Evolutionary conservation across 805 yeast genomes (phyloP).

Genomic region (Candida stauntonica): DNA sequence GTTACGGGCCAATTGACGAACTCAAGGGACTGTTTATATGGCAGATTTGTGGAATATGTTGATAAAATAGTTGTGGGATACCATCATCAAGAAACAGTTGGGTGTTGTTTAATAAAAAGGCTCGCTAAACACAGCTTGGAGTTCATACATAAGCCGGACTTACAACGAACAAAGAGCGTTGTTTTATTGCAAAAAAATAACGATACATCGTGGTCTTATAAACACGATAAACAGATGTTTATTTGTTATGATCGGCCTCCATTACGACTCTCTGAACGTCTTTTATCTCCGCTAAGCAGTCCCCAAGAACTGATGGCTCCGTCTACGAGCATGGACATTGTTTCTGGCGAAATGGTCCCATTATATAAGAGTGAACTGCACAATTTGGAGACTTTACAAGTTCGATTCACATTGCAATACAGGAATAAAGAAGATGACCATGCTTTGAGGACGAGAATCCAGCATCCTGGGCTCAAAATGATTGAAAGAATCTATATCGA

Average conservation of each 20-base stretch:
- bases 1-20: background rate
- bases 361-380: background rate
- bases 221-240: background rate
- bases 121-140: too few relatives aligned
- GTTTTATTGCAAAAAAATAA: too few relatives aligned
- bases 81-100: background rate
- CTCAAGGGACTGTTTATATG: background rate
- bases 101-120: background rate
- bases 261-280: background rate
- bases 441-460: background rate
- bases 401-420: background rate
- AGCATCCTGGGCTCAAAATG: background rate
- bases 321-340: background rate
- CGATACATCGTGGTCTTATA: background rate
- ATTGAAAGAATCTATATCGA: background rate
- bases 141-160: background rate
- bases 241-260: background rate
- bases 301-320: background rate
- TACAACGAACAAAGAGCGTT: background rate
- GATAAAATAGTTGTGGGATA: background rate
- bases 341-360: background rate
- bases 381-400: background rate
- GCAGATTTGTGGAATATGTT: background rate
- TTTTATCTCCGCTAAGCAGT: background rate
- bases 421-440: background rate